Evolutionary conservation across 768 basidiomycete species (phyloP), one percentile per base, ranked within the genome.

Genomic region (Trichaptum fuscoviolaceum): DNA sequence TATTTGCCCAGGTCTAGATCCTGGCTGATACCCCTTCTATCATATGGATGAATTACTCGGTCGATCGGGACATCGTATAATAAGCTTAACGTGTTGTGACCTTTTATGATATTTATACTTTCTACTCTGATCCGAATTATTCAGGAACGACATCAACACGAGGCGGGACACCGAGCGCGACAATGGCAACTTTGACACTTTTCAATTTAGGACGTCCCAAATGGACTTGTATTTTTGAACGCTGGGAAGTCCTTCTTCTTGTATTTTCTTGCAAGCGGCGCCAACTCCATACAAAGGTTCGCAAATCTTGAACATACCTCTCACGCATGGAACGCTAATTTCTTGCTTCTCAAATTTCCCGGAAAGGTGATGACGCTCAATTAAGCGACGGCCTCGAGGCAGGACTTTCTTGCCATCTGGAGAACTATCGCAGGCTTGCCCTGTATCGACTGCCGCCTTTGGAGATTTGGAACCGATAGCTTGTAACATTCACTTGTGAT

Each of bases 321-420:
- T 12, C 42, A 52, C 42, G 42, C 42, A 7, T 52, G 42, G 42
- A 52, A 52, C 42, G 42, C 42, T 52, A 52, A 52, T 52, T 52
- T 52, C 42, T 52, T 52, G 42, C 42, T 52, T 52, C 42, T 52
- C 42, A 52, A 52, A 52, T 52, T 52, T 52, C 42, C 42, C 42
- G 20, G 42, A 52, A 52, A 52, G 42, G 42, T 2, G 42, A 52
- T 12, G 42, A 20, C 42, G 20, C 42, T 52, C 42, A 52, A 5
- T 52, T n/a, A 6, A 52, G 42, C 42, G 42, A 52, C 42, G 42
- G 42, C 42, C 42, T 52, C 42, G 42, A 52, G 42, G 42, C 42
- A 52, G 15, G 42, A 52, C 42, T 15, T 20, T 52, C 42, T 52
- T 52, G 3, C 42, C 42, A 52, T 52, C 15, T 12, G 15, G 42